Evolutionary conservation across 805 yeast species (phyloP).

Genomic region (Ogataea naganishii): DNA sequence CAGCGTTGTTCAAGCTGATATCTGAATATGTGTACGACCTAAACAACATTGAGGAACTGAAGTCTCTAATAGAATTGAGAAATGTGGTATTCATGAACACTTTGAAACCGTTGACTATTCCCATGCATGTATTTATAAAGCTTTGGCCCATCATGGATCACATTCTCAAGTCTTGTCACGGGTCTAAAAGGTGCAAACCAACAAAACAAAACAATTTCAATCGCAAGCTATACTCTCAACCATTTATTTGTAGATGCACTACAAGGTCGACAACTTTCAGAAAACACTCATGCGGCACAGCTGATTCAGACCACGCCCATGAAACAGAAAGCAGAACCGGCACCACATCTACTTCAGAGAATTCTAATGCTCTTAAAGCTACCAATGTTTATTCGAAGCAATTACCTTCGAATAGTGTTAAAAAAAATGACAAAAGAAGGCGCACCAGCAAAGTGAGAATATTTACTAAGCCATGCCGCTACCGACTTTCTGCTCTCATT

Average conservation of each 20-base stretch:
- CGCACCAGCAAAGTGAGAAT: conserved; percentile 1
- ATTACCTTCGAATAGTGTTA: not conserved
- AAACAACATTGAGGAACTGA: conserved; percentile 1
- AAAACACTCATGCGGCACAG: conserved; percentile 1
- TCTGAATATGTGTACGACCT: conserved; percentile 1
- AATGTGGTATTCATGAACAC: not conserved
- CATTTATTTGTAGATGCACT: conserved; percentile 3
- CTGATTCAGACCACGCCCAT: not conserved
- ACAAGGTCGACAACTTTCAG: not conserved
- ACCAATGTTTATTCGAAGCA: too few relatives aligned
- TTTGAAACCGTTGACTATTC: not conserved
- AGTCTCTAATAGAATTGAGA: not conserved
- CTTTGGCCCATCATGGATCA: conserved; percentile 3
- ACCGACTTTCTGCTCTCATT: not conserved
- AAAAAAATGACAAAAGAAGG: not conserved
- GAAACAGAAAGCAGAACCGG: not conserved
- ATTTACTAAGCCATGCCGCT: conserved; percentile 1
- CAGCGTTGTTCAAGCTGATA: conserved; percentile 1
- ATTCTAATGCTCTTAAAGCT: too few relatives aligned
- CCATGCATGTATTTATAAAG: conserved; percentile 1
- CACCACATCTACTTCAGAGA: too few relatives aligned
- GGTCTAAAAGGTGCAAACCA: conserved; percentile 1
- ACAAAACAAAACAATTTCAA: conserved; percentile 1
- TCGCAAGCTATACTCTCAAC: not conserved
- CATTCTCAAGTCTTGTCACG: conserved; percentile 2